Conservation (phyloP, 257 asterid genomes). For the Solanum stenotomum region DNA sequence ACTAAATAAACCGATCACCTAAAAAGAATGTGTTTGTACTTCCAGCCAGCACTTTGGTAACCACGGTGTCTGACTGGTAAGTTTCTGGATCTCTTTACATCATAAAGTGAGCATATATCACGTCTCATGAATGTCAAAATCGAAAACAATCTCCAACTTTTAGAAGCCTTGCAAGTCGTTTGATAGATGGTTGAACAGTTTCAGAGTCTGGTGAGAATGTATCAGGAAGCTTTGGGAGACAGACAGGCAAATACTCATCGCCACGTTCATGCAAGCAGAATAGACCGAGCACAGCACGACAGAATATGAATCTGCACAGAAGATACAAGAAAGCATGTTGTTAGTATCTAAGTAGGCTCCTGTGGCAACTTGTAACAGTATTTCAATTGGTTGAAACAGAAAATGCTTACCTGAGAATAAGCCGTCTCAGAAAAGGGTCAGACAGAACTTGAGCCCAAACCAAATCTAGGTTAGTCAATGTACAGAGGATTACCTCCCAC, state of each 20-base stretch:
- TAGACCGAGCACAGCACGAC: constrained; percentile 71
- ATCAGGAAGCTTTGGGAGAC: constrained; percentile 78
- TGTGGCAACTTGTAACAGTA: background rate
- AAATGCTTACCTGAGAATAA: constrained; percentile 63
- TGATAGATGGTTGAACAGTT: constrained; percentile 50
- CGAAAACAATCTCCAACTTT: constrained; percentile 56
- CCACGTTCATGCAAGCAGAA: constrained; percentile 41
- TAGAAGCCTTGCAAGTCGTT: constrained; percentile 54
- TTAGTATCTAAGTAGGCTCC: background rate
- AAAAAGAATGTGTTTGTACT: background rate
- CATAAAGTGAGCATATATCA: background rate
- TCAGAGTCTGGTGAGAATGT: constrained; percentile 48
- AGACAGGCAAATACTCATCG: constrained; percentile 51
- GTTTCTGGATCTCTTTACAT: background rate
- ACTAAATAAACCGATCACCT: background rate
- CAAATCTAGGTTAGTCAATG: constrained; percentile 60
- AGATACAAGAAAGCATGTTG: background rate
- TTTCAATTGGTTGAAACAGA: background rate
- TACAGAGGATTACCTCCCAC: constrained; percentile 92
- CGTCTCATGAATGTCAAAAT: constrained; percentile 1
- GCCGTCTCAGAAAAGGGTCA: constrained; percentile 81
- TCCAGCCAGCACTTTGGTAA: background rate
- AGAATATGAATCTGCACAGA: constrained; percentile 73
- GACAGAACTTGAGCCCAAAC: constrained; percentile 92
- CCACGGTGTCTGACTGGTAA: background rate